phyloP scores from a whole-genome alignment of 2,329 filamentous ascomycete genomes.

The Ceratocystis albifundus region DNA sequence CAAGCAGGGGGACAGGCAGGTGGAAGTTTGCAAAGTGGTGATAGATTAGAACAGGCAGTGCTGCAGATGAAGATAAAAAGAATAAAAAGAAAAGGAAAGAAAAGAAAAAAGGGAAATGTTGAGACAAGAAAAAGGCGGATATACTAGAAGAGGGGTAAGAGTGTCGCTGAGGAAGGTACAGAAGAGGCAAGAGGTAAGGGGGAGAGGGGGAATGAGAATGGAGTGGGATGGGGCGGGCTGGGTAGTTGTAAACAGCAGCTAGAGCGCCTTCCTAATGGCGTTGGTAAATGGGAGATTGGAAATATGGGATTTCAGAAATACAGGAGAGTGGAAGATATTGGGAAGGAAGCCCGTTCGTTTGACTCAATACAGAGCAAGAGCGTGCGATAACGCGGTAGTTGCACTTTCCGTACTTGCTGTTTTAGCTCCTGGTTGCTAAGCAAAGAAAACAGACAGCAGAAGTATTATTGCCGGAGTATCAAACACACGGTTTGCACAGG shows the following conservation, averaged over 20 bases:
- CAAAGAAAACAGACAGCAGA: background rate
- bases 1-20: background rate
- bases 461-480: background rate
- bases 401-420: background rate
- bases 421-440: slow-evolving; percentile 5
- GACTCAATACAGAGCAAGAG: background rate
- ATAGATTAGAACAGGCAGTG: slow-evolving; percentile 3
- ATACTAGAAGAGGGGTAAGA: slow-evolving; percentile 7
- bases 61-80: slow-evolving; percentile 9
- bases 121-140: slow-evolving; percentile 7
- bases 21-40: slow-evolving; percentile 1
- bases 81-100: slow-evolving; percentile 13
- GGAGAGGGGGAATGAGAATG: no score
- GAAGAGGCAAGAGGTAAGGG: slow-evolving; percentile 1
- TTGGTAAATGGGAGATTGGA: background rate
- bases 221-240: background rate
- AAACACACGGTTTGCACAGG: background rate
- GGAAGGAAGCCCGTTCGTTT: background rate
- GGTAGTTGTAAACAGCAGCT: slow-evolving; percentile 10
- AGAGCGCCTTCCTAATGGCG: background rate
- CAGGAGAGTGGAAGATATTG: background rate
- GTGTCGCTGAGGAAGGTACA: slow-evolving; percentile 8
- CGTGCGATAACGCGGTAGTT: background rate
- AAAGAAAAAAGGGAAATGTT: slow-evolving; percentile 7
- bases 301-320: background rate